phyloP scores from a whole-genome alignment of 176 grass and related monocot genomes.

The bread wheat (Triticum aestivum) region IWGSC_CS_RefSeq_v2.1 NC_057801.1:348641708-348642207 shows the following conservation, averaged over 20 bases:
- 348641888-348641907: slow-evolving; percentile 2
- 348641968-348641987: slow-evolving; percentile 47
- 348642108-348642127: slow-evolving; percentile 65
- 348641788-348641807: background rate
- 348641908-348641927: slow-evolving; percentile 25
- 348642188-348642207: slow-evolving; percentile 27
- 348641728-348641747: slow-evolving; percentile 9
- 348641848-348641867: slow-evolving; percentile 19
- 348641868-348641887: background rate
- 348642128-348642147: slow-evolving; percentile 58
- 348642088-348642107: slow-evolving; percentile 47
- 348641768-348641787: background rate
- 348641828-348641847: background rate
- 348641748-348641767: background rate
- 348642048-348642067: slow-evolving; percentile 42
- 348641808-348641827: background rate
- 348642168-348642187: slow-evolving; percentile 35
- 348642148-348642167: slow-evolving; percentile 32
- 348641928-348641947: slow-evolving; percentile 54
- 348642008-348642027: slow-evolving; percentile 50
- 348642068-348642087: slow-evolving; percentile 27
- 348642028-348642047: slow-evolving; percentile 25
- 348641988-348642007: slow-evolving; percentile 64
- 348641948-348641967: slow-evolving; percentile 39
- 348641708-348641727: slow-evolving; percentile 1